Evolutionary conservation across 2,329 filamentous ascomycete genomes (phyloP), one percentile per base, ranked within the genome.

Genomic region (Pseudogymnoascus sp.): DNA sequence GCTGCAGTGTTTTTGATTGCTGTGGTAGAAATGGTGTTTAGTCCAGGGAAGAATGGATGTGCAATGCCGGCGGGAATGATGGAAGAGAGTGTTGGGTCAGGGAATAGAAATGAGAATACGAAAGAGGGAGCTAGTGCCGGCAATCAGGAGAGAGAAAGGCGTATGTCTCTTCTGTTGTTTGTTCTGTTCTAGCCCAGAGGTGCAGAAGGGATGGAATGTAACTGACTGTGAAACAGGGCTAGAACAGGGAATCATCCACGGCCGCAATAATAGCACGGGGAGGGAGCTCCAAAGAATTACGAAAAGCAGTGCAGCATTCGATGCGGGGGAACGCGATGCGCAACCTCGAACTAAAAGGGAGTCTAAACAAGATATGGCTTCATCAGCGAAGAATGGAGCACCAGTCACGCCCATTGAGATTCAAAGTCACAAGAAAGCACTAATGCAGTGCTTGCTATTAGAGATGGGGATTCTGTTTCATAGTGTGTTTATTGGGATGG

Each of bases 401-500:
- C 37, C 61, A 11, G 59, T 64, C 1, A 57, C 67, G 0, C 67
- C 73, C 2, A 66, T 66, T 21, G 71, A 77, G 64, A 71, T 74
- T 11, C 71, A 78, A 65, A 78, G 74, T 13, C 79, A 82, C 72
- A 81, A 83, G 69, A 87, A 84, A 68, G 82, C 86, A 71, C 81
- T 88, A 2, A 78, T 90, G 67, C 88, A 92, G 73, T 90, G 89
- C 66, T 82, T 88, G 4, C 79, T 92, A 2, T 80, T 92, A 4
- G 88, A 92, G 72, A 86, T 88, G 62, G 88, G 88, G 64, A 92
- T 92, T 65, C 78, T 92, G 9, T 92, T 92, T 71, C 88, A 92
- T 74, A 89, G 85, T 64, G 81, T 92, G 63, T 90, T 90, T 71
- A 87, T 90, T 62, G 86, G 86, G 62, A 87, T 89, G 79, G 88